Base-by-base conservation (phyloP, 192 early-diverging fungal genomes). In the Globomyces pollinis-pini region DNA sequence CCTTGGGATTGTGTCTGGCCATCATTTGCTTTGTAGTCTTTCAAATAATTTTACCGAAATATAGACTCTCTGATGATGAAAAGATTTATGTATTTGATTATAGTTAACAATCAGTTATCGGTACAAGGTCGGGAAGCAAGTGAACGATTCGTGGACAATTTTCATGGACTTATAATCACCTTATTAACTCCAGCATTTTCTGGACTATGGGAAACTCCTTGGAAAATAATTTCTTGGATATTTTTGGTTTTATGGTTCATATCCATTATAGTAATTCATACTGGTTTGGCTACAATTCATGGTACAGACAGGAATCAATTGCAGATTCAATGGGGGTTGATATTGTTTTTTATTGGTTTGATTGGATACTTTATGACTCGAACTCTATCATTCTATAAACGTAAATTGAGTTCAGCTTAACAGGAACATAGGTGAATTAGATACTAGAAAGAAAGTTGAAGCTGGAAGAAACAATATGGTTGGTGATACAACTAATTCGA, bases 211-310 rank as follows among this genome's bases (percentile, higher is more conserved):
- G 44, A 47, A 20, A 47, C 23, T 1, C 44, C 44, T 15, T 26
- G 23, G 11, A 47, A 47, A 47, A 28, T 47, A 8, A 26, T 51
- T 12, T 24, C 50, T 8, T 51, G 50, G 50, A n/a, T 9, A 16
- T 51, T 51, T 33, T 7, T 51, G 20, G 50, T 33, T 2, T 16
- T 51, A 16, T 51, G 28, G 28, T 28, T 51, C 3, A 20, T 51
- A 16, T 11, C 50, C 0, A 34, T 51, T 30, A 51, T 51, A n/a
- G 50, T 51, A 15, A 51, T 51, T 34, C 50, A 51, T n/a, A 24
- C 2, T 2, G 44, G 44, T 3, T 26, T 47, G 6, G 28, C 16
- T 9, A 51, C 11, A 1, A 51, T 51, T 18, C 12, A 51, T 24
- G 30, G 15, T 7, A 34, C 50, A n/a, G 16, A 11, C 28, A 31